These are phyloP conservation scores for Didymella pinodella DNA, from an alignment of 2,329 filamentous ascomycete genomes.

Conservation along the genomic window DNA sequence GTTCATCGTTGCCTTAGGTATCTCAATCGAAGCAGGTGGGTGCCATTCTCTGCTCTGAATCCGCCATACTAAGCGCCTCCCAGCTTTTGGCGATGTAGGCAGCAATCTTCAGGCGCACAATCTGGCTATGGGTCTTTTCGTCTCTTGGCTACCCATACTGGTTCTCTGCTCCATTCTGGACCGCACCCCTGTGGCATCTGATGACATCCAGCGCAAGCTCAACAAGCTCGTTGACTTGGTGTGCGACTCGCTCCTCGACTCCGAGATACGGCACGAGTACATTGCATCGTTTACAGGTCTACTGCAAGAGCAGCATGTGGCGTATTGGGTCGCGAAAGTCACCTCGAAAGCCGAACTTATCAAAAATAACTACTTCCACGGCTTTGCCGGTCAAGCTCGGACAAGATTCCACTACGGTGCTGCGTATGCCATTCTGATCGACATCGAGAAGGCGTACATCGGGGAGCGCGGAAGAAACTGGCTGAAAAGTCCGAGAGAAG, in stretches of 20 bases:
- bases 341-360: constrained; percentile 27
- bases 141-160: constrained; percentile 55
- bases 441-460: constrained; percentile 50
- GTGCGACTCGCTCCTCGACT: constrained; percentile 38
- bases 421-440: constrained; percentile 52
- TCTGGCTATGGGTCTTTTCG: constrained; percentile 53
- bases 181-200: constrained; percentile 53
- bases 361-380: constrained; percentile 44
- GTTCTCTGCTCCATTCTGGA: constrained; percentile 55
- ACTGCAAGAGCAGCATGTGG: constrained; percentile 30
- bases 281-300: constrained; percentile 34
- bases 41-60: background rate
- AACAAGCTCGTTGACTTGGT: constrained; percentile 50
- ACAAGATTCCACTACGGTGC: constrained; percentile 49
- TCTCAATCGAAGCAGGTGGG: constrained; percentile 38
- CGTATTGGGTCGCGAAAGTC: constrained; percentile 36
- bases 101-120: constrained; percentile 53
- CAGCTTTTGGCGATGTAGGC: constrained; percentile 45
- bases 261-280: constrained; percentile 31
- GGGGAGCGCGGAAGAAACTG: constrained; percentile 47
- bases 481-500: constrained; percentile 24
- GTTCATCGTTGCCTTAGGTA: constrained; percentile 49
- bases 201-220: constrained; percentile 47
- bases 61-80: constrained; percentile 1
- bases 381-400: constrained; percentile 45